Evolutionary conservation across 2,329 filamentous ascomycete species (phyloP).

Genomic region (Leptographium wingfieldii): DNA sequence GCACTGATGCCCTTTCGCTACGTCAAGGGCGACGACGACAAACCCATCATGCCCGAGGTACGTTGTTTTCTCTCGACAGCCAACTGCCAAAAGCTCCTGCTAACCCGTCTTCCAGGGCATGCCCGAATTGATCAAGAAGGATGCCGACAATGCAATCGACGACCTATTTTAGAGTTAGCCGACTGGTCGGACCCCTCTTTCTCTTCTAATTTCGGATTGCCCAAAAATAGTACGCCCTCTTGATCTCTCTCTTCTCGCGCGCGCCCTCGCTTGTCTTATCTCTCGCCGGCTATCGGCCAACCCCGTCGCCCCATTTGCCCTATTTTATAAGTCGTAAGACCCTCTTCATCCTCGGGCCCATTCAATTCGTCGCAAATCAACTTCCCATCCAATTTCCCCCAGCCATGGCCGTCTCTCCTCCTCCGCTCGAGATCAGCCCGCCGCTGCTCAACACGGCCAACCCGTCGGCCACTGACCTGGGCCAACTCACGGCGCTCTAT

Average conservation of each 20-base stretch:
- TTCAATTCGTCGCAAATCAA: too few relatives aligned
- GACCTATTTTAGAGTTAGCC: conserved; percentile 53
- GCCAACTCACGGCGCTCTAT: conserved; percentile 51
- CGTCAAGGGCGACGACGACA: conserved; percentile 59
- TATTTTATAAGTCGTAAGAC: too few relatives aligned
- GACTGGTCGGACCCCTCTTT: background rate
- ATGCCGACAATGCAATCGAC: conserved; percentile 83
- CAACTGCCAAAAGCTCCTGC: too few relatives aligned
- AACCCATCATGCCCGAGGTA: conserved; percentile 86
- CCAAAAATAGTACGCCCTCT: conserved; percentile 3
- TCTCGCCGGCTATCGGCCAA: background rate
- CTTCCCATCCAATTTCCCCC: background rate
- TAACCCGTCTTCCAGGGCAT: conserved; percentile 54
- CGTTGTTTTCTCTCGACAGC: background rate
- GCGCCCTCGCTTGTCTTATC: background rate
- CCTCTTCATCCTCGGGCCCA: too few relatives aligned
- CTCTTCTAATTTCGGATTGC: background rate
- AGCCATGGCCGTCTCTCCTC: conserved; percentile 27
- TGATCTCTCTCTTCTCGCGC: background rate
- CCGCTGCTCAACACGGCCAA: conserved; percentile 64
- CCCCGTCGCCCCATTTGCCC: too few relatives aligned
- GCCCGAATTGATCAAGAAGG: conserved; percentile 83
- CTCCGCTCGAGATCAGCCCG: conserved; percentile 41
- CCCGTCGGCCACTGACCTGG: conserved; percentile 58
- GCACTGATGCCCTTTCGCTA: conserved; percentile 98